phyloP scores from a whole-genome alignment of 2,329 filamentous ascomycete genomes.

The Neoscytalidium dimidiatum region DNA sequence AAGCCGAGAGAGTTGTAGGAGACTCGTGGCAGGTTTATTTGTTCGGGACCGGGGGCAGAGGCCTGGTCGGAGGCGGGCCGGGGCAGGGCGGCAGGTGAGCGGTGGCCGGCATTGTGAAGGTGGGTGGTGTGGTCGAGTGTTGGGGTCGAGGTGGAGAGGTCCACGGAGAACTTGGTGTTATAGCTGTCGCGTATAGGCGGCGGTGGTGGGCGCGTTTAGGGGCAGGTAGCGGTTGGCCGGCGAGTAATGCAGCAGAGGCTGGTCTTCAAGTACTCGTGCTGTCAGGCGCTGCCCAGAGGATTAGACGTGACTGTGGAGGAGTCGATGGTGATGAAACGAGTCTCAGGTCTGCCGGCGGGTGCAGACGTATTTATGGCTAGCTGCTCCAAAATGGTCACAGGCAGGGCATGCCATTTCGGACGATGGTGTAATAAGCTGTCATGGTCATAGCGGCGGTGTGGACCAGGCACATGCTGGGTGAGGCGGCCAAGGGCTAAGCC shows the following conservation, averaged over 20 bases:
- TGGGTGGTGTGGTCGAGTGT: conserved; percentile 21
- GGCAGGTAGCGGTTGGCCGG: conserved; percentile 17
- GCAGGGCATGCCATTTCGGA: conserved; percentile 43
- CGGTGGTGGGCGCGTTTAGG: conserved; percentile 16
- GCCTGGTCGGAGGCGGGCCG: conserved; percentile 50
- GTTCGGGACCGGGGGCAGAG: conserved; percentile 48
- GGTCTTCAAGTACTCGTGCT: conserved; percentile 2
- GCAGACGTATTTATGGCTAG: conserved; percentile 41
- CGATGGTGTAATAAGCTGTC: conserved; percentile 40
- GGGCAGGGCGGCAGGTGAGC: conserved; percentile 50
- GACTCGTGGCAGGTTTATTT: conserved; percentile 34
- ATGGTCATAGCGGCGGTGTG: conserved; percentile 43
- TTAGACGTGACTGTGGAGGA: conserved; percentile 22
- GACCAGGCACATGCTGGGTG: conserved; percentile 41
- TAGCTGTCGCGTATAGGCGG: conserved; percentile 10
- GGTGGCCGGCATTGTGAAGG: conserved; percentile 40
- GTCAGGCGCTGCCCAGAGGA: not conserved
- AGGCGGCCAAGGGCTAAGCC: conserved; percentile 36
- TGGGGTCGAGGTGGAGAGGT: not conserved
- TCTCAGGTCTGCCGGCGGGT: conserved; percentile 29
- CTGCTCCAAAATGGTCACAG: conserved; percentile 36
- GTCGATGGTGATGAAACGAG: conserved; percentile 36
- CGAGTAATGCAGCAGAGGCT: conserved; percentile 12
- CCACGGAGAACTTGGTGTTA: not conserved
- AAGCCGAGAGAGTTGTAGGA: not conserved